Base-by-base conservation (phyloP, 228 moss, liverwort and hornwort genomes). In the Sphagnum magellanicum region DNA sequence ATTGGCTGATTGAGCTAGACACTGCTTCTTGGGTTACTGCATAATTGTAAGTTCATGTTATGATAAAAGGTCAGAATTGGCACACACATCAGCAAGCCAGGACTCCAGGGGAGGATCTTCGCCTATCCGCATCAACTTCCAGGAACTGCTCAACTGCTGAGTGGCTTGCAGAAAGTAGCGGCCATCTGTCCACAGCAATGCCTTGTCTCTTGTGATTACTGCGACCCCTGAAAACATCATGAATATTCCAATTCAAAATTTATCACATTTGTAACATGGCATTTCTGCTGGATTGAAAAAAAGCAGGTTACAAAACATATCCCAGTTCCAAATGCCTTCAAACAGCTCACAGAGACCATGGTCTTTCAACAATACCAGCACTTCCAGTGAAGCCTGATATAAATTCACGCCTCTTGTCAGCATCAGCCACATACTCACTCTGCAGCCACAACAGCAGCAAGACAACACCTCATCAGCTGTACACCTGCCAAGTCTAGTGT, bases 141-240 rank as follows among this genome's bases (percentile, higher is more conserved):
- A 92, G 61, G 76, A 74, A 52, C 77, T 79, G 78, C 89, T 85
- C 67, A 92, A 89, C 78, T 92, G 84, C 71, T 81, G 87, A 10
- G 79, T 79, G 52, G 92, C 92, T 84, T 92, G 92, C 81, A 92
- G 64, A 73, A 89, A 92, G 75, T 92, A 92, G 46, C 91, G 89
- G 55, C 91, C 91, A 83, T 92, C 91, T 12, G 91, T 92, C 89
- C 89, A 92, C 6, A 92, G 77, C 47, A 92, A 79, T 48, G 89
- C 91, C 65, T 84, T 84, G 65, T 75, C 84, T 50, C 67, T 78
- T 69, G 91, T 92, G 59, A 92, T 85, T 79, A 92, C 71, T 70
- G 81, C 91, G 70, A 85, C 81, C 61, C 91, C 91, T 90, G 83
- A 53, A 70, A 60, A 60, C 3, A 11, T 11, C 59, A 11, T 3